These are phyloP conservation scores for Pascua guehoae DNA, from an alignment of 1,284 basidiomycete genomes.

Conservation along the genomic window DNA sequence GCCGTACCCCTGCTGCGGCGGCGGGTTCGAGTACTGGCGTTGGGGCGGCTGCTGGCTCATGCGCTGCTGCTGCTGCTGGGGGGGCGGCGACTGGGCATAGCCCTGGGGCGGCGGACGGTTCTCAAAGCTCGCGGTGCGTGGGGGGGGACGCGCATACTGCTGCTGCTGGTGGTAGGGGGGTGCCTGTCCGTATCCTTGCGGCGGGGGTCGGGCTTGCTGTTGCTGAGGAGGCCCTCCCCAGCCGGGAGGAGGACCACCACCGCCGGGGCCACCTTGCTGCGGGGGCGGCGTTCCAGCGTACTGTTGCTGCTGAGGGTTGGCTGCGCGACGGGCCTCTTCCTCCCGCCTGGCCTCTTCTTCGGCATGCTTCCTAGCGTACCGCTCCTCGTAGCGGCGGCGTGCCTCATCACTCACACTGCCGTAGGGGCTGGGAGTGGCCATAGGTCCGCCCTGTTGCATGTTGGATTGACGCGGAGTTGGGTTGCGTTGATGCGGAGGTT, in stretches of 20 bases:
- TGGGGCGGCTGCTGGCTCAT: background rate
- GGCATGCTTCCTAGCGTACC: constrained; percentile 40
- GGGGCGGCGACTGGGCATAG: background rate
- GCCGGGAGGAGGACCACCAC: background rate
- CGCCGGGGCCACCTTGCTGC: constrained; percentile 4
- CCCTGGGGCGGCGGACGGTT: background rate
- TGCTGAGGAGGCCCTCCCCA: background rate
- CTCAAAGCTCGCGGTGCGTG: constrained; percentile 5
- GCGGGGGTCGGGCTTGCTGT: constrained; percentile 2
- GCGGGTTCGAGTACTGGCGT: constrained; percentile 1
- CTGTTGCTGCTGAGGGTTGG: constrained; percentile 16
- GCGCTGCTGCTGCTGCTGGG: constrained; percentile 1
- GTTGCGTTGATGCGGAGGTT: constrained; percentile 40
- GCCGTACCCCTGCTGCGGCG: constrained; percentile 2
- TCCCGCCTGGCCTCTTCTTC: constrained; percentile 32
- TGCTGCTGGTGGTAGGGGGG: constrained; percentile 15
- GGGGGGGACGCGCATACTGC: constrained; percentile 3
- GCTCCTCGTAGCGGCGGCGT: constrained; percentile 44
- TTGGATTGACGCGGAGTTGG: constrained; percentile 26
- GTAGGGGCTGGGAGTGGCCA: constrained; percentile 39
- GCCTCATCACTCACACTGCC: constrained; percentile 43
- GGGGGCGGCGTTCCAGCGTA: background rate
- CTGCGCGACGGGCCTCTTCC: constrained; percentile 9
- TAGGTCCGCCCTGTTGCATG: constrained; percentile 13
- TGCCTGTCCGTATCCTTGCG: constrained; percentile 5